Evolutionary conservation across 23 red algal species (phyloP), one percentile per base, ranked within the genome.

Genomic region (Gracilaria gracilis): DNA sequence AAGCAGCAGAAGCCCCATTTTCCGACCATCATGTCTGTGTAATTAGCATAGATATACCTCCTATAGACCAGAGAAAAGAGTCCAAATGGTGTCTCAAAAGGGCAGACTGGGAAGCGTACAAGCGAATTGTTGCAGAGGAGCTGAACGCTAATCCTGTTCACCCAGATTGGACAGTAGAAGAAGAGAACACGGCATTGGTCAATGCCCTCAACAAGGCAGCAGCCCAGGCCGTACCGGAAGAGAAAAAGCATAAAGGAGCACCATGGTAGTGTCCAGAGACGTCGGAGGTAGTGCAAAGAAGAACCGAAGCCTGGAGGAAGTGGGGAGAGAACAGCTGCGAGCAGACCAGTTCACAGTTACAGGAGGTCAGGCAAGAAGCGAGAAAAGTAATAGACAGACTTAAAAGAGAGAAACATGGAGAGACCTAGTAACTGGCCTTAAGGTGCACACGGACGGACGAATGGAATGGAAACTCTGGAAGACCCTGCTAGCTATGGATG

Each of bases 391-490:
- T 73, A 0, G 67, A 73, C 17, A 9, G 36, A 2, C 67, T 73
- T 33, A 42, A 73, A 73, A 2, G 67, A 19, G 67, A 73, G 67
- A 73, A 37, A 12, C 35, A 73, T 40, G 67, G 38, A 73, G 35
- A 44, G 67, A 73, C 36, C 35, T 39, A 2, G 67, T 73, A 4
- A 23, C 67, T 20, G 67, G 28, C 1, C 24, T 73, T 3, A 73
- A 73, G 2, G 2, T 35, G 9, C 67, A 73, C 1, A 73, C 36
- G 3, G 67, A 73, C 9, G 67, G n/a, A n/a, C n/a, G n/a, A n/a
- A n/a, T n/a, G n/a, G n/a, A 73, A 24, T 73, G 67, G 62, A 73
- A 73, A 44, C 15, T 42, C 16, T 73, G 35, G 38, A 73, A 73
- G 9, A 42, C 20, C 4, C 9, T 73, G 1, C 34, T 35, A 9